Evolutionary conservation across 1,139 yeast genomes (phyloP), one percentile per base, ranked within the genome.

Genomic region (Protomyces inundatus): DNA sequence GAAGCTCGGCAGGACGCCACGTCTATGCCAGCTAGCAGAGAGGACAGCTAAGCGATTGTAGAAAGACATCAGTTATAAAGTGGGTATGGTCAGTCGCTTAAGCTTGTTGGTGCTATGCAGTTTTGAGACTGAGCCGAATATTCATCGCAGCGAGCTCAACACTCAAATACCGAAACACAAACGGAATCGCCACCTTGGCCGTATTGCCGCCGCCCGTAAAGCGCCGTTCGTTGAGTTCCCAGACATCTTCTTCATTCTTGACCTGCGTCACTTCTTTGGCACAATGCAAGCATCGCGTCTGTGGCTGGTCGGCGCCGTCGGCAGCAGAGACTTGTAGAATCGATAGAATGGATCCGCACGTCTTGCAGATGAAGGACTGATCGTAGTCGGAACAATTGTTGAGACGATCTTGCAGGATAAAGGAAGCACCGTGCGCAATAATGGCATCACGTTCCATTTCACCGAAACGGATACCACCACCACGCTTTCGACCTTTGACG

Each of bases 381-480:
- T 98, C 84, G 79, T 95, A 95, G 77, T 93, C 99, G 30, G 97
- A 88, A 75, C 97, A 90, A 77, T 95, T 93, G 75, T 95, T 82
- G 73, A 93, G 81, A 77, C 99, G 87, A 75, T 93, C 99, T 76
- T 93, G 98, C 70, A 93, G 80, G 73, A 93, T 79, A 84, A 84
- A 93, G 0, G 98, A 90, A n/a, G 98, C 87, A 78, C 98, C 99
- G 74, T 95, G 98, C 67, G 98, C 99, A 75, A 93, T 90, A 72
- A 93, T 81, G 1, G 98, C 98, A 81, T 93, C 99, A 80, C 98
- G 88, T 79, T 93, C 99, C 99, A 93, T 93, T 77, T 93, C 98
- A 75, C 98, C 98, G 51, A 93, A 96, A 82, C 99, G 96, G 71
- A 93, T 93, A 87, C 99, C 99, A 78, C 99, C 99, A 70, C 88